Base-by-base conservation (phyloP, 1,284 basidiomycete species). In the Trichosporon inkin region DNA sequence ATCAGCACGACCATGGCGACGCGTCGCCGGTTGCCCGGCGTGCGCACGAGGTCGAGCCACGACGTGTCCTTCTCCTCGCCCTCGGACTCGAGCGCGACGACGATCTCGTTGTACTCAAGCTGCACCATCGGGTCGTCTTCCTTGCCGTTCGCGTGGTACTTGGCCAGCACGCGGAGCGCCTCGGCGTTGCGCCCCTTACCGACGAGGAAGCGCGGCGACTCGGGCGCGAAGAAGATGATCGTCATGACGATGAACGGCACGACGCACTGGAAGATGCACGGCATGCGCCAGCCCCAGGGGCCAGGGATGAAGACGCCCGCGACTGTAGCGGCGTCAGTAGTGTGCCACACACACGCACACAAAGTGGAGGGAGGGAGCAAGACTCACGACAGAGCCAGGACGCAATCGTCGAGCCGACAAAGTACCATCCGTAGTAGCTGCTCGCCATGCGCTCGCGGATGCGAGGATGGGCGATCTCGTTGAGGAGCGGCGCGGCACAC, bases 181-280 rank as follows among this genome's bases (percentile, higher is more conserved):
- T 74, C 62, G 11, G 71, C 70, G 17, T 66, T 57, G 0, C 65
- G 40, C 28, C 69, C 70, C 16, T 63, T 58, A 10, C 61, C 51
- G 39, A 77, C 54, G 36, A 77, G 64, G 70, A 70, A 78, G 10
- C 75, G 66, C 1, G 74, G 62, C 38, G 84, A 86, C 53, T 57
- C 60, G 14, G 55, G 56, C 10, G 51, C 55, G 10, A 57, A 35
- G 39, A 19, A 56, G 28, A 35, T 34, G 35, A 61, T 56, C 14
- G 32, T 17, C 20, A 61, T 55, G 24, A 61, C 59, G 32, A 61
- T 51, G 55, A 57, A 56, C 16, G 59, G 59, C 5, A 56, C 59
- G 10, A 61, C 39, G 13, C 24, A 35, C 51, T 61, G 59, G 59
- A 61, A 60, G 38, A 67, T 54, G 44, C 51, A 56, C 10, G 65